Evolutionary conservation across 805 yeast species (phyloP).

Genomic region (Lipomyces chichibuensis): DNA sequence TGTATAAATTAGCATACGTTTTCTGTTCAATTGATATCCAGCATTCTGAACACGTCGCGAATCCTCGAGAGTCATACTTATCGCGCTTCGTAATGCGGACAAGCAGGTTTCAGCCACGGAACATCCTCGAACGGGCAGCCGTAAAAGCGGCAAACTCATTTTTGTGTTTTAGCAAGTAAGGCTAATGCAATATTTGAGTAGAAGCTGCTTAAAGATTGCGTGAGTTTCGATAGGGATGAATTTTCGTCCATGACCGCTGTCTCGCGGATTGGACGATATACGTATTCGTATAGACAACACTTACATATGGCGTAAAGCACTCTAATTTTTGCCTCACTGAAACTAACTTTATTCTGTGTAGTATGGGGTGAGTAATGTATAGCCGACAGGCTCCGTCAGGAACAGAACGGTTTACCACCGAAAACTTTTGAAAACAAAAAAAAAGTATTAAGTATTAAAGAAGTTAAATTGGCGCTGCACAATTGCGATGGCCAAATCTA

Average conservation of each 20-base stretch:
- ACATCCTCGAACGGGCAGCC: conserved; percentile 5
- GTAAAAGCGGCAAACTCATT: conserved; percentile 5
- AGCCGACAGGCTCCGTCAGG: no score
- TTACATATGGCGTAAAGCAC: no score
- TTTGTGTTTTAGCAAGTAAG: background rate
- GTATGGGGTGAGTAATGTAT: no score
- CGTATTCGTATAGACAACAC: no score
- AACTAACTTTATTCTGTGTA: no score
- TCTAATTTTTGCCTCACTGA: no score
- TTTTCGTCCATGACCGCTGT: background rate
- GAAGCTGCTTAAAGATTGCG: background rate
- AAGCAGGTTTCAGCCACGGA: conserved; percentile 8
- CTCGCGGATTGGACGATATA: background rate
- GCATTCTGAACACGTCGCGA: conserved; percentile 15
- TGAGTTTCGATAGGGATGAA: background rate
- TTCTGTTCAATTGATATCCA: conserved; percentile 16
- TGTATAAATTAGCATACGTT: conserved; percentile 10
- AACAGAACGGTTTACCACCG: no score
- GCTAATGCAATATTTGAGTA: background rate
- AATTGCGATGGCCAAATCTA: background rate
- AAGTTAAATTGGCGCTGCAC: background rate
- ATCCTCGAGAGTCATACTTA: background rate
- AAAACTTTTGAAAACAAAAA: no score
- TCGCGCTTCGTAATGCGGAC: conserved; percentile 8
- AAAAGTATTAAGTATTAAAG: background rate